A percentile compares a stretch with the other conserved stretches of the same genome.
phyloP scores from a whole-genome alignment of 345 rosid genomes.

The Eucalyptus lansdowneana region DNA sequence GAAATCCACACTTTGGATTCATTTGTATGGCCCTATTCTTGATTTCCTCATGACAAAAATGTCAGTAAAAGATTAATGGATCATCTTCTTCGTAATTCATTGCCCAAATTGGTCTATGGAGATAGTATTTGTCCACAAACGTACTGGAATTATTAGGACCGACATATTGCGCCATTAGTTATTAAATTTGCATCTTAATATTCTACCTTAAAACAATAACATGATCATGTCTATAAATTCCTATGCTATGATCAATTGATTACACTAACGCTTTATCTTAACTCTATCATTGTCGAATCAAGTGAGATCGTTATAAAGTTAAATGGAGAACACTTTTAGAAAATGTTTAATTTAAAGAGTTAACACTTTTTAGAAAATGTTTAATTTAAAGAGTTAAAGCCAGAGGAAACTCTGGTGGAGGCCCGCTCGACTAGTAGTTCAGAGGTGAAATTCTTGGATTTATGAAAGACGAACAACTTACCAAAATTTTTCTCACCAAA shows the following conservation, averaged over 20 bases:
- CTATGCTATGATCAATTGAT: neutral
- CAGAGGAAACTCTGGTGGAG: no score
- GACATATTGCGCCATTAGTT: neutral
- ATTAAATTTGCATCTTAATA: neutral
- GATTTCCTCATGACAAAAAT: neutral
- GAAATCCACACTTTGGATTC: neutral
- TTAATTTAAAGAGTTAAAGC: no score
- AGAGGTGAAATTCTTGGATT: no score
- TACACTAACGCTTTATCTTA: neutral
- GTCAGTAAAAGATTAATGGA: neutral
- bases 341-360: neutral
- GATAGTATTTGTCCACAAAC: neutral
- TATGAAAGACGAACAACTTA: no score
- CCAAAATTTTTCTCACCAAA: no score
- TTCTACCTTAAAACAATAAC: neutral
- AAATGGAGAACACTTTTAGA: no score
- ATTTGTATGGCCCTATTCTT: neutral
- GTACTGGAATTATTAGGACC: neutral
- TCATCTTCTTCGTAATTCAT: neutral
- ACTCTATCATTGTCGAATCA: neutral
- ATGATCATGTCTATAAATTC: neutral
- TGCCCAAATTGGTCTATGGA: neutral
- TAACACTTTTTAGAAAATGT: no score
- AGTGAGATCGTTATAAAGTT: neutral
- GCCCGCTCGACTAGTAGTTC: no score